Evolutionary conservation across 2,329 filamentous ascomycete species (phyloP).

Genomic region (Monosporascus sp.): DNA sequence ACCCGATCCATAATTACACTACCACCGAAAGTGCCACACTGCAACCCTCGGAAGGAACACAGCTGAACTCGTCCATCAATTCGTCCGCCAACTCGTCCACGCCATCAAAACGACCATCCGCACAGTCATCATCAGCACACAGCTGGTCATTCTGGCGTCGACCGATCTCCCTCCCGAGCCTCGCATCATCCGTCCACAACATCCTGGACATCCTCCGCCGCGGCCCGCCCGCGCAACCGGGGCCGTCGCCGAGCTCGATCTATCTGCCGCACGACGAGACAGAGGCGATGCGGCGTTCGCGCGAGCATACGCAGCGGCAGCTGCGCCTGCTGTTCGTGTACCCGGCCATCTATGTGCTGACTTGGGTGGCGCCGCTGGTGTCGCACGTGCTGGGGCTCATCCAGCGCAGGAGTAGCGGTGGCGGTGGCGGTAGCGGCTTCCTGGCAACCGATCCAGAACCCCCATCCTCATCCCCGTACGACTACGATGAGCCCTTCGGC

Average conservation of each 20-base stretch:
- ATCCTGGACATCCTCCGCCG: conserved; percentile 9
- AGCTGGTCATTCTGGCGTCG: conserved; percentile 5
- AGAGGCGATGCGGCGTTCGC: conserved; percentile 30
- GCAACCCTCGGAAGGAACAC: neutral
- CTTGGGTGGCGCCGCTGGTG: conserved; percentile 69
- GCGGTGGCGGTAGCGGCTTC: conserved; percentile 6
- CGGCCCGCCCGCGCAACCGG: conserved; percentile 1
- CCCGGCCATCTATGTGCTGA: conserved; percentile 63
- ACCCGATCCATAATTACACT: neutral
- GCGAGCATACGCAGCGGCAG: conserved; percentile 58
- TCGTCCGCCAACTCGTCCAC: neutral
- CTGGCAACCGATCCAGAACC: neutral
- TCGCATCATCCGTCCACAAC: conserved; percentile 10
- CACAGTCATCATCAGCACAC: neutral
- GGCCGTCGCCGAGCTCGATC: conserved; percentile 6
- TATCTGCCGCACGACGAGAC: conserved; percentile 19
- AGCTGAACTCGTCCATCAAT: neutral
- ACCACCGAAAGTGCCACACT: too few relatives aligned
- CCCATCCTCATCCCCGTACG: conserved; percentile 3
- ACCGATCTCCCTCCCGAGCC: neutral
- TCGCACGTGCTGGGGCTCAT: conserved; percentile 57
- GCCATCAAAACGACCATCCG: neutral
- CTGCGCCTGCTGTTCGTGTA: conserved; percentile 71
- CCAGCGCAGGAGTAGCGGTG: conserved; percentile 7
- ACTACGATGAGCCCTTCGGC: conserved; percentile 42